phyloP scores from a whole-genome alignment of 345 rosid species.

The Populus davidiana region DNA sequence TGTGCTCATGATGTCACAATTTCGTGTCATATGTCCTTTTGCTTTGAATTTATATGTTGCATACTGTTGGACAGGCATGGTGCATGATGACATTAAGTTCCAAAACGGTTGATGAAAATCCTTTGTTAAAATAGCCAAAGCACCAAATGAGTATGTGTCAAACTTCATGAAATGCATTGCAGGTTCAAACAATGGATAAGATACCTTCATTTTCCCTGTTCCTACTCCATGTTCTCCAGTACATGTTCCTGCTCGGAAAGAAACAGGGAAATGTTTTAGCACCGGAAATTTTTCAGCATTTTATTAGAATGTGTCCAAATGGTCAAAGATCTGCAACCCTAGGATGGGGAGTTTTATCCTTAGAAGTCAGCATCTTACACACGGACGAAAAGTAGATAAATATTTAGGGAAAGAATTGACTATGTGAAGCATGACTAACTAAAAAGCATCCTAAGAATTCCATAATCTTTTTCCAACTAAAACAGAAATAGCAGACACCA shows the following conservation, averaged over 20 bases:
- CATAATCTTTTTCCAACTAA: not conserved
- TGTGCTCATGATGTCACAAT: too few species aligned
- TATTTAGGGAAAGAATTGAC: not conserved
- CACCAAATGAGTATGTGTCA: not conserved
- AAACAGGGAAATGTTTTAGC: conserved; percentile 11
- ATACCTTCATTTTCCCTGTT: conserved; percentile 92
- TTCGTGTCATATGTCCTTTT: too few species aligned
- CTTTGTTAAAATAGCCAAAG: not conserved
- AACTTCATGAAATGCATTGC: not conserved
- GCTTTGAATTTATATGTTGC: too few species aligned
- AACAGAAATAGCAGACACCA: not conserved
- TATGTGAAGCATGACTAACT: not conserved
- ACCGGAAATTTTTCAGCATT: conserved; percentile 3
- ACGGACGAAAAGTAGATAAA: not conserved
- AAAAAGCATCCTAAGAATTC: not conserved
- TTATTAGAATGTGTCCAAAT: not conserved
- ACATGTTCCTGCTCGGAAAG: conserved; percentile 69
- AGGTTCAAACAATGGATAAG: not conserved
- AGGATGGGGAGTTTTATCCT: not conserved
- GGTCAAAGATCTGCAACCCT: not conserved
- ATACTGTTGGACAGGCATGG: too few species aligned
- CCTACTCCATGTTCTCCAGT: conserved; percentile 96
- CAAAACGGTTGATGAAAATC: not conserved
- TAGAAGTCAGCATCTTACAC: not conserved
- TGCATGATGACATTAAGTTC: not conserved